Base-by-base conservation (phyloP, 163 green algal genomes). In the Chloroidium sp. region DNA sequence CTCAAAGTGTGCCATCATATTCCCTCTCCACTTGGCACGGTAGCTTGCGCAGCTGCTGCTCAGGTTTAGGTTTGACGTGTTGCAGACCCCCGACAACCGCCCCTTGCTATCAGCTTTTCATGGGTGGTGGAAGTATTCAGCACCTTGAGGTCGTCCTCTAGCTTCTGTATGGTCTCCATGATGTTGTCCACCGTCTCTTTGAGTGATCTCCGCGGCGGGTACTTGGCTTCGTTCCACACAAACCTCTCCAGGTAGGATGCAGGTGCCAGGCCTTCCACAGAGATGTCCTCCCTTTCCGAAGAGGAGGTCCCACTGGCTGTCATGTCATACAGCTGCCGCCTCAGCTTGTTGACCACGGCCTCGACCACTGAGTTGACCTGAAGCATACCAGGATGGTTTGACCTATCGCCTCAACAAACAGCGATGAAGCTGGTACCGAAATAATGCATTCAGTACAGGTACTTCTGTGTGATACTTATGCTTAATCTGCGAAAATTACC, bases 181-280 rank as follows among this genome's bases (percentile, higher is more conserved):
- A 99, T 94, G 75, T 94, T 93, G 2, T 94, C 88, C 36, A 99
- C 89, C 3, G 90, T 97, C 76, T 99, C 95, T 74, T 91, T 90
- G 61, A 98, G 89, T 0, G 94, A 91, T 3, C 92, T 84, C 8
- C 91, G 87, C 2, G 88, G 83, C 1, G 96, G 95, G 84, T 97
- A 98, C 90, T 98, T 98, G n/a, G 95, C 94, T 87, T 98, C 96
- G 82, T 99, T 92, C 96, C 96, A 99, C 8, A 84, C 82, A 82
- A 99, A 99, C 13, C 87, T 85, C 69, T 93, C 93, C 10, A 99
- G 81, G 85, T 95, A 98, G 3, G 82, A 84, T 62, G 97, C 91
- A 0, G 92, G 85, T 1, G 91, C 85, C 59, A 91, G 62, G 4
- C 92, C 93, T 80, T 98, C 94, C 74, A 98, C 93, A 69, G 84